Base-by-base conservation (phyloP, 1,284 basidiomycete genomes). In the Schizopora paradoxa region DNA sequence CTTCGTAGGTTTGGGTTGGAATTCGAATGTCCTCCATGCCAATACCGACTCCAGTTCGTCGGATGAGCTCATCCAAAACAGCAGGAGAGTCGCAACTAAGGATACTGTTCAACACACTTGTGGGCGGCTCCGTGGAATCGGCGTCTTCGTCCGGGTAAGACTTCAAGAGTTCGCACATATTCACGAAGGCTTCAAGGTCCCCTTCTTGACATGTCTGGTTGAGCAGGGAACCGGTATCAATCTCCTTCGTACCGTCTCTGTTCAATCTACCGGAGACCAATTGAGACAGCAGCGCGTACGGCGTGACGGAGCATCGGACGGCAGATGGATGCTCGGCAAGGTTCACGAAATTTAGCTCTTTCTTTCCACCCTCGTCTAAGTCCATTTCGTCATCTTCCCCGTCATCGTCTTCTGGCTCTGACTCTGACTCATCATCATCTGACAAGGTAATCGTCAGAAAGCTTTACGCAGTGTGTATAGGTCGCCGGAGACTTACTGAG, bases 51-150 rank as follows among this genome's bases (percentile, higher is more conserved):
- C 76, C 77, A 0, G 72, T 73, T 19, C 69, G 67, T 11, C 74
- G 68, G 37, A 79, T 77, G 36, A 67, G 68, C 49, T 74, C 73
- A 51, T 82, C 69, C 13, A 80, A 59, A 58, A 79, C 71, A 2
- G 72, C 68, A 0, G 62, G 58, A 6, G 65, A 64, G 48, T 79
- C 77, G 5, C 61, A 41, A 1, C 27, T 2, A 8, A 76, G 18
- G 29, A 73, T 66, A 2, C 36, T 45, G 0, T 42, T 4, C 22
- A 65, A 23, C 4, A 33, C 2, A 2, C 31, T 16, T 0, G 38
- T 38, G 22, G 51, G 31, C n/a, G 49, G 49, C 5, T 47, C 41
- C 11, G 28, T 27, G 4, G 54, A 43, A n/a, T n/a, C n/a, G n/a
- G n/a, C n/a, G n/a, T n/a, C n/a, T n/a, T n/a, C n/a, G 33, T 45